Percentiles rank a stretch among this genome's conserved stretches.
phyloP scores from a whole-genome alignment of 2,329 filamentous ascomycete species.

The Aureobasidium mangrovei region DNA sequence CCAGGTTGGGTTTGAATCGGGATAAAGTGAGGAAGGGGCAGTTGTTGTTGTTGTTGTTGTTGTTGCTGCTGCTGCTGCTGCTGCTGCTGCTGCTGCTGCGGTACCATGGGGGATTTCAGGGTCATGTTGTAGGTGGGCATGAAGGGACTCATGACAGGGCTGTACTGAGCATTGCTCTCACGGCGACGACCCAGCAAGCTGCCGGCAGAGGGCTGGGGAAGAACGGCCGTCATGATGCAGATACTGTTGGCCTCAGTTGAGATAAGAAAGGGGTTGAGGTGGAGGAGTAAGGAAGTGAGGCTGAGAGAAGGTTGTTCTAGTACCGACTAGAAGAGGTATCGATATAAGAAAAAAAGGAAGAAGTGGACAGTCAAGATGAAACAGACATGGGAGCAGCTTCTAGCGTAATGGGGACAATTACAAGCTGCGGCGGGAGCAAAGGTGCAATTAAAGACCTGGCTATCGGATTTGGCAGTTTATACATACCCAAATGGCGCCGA shows the following conservation, averaged over 20 bases:
- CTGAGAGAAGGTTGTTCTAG: conserved; percentile 8
- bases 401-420: conserved; percentile 10
- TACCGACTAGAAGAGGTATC: conserved; percentile 2
- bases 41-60: not conserved
- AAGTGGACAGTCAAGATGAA: not conserved
- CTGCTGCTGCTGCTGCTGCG: not conserved
- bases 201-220: conserved; percentile 1
- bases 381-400: not conserved
- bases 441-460: conserved; percentile 11
- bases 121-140: conserved; percentile 9
- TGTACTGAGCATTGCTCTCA: not conserved
- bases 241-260: not conserved
- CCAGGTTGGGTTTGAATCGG: not conserved
- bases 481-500: not conserved
- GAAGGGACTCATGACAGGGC: not conserved
- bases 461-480: conserved; percentile 12
- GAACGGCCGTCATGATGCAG: conserved; percentile 1
- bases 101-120: conserved; percentile 3
- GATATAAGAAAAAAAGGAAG: conserved; percentile 1
- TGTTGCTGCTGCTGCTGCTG: not conserved
- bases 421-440: conserved; percentile 2
- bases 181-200: conserved; percentile 7
- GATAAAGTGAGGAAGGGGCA: not conserved
- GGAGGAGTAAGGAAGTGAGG: not conserved
- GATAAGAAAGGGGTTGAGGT: not conserved